phyloP scores from a whole-genome alignment of 1,284 basidiomycete species.

The Uromyces viciae-fabae region DNA sequence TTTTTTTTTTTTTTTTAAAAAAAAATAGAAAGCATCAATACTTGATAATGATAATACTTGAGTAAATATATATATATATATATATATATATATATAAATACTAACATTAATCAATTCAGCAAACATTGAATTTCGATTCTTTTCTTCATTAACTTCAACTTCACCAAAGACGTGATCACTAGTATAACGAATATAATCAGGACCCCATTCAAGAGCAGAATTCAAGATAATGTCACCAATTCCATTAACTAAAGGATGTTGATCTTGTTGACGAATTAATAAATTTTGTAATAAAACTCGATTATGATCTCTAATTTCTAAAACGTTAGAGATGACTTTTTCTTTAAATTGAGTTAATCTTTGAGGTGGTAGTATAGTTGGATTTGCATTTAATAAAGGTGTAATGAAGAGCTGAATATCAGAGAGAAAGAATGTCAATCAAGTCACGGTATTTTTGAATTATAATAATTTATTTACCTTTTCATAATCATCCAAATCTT shows the following conservation, averaged over 20 bases:
- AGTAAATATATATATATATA: no score
- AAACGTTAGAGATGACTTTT: conserved; percentile 80
- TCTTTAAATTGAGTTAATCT: conserved; percentile 76
- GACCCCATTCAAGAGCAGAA: conserved; percentile 80
- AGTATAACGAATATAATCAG: conserved; percentile 79
- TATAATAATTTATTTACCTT: conserved; percentile 5
- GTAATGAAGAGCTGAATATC: conserved; percentile 68
- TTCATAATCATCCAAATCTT: conserved; percentile 81
- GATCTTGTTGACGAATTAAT: conserved; percentile 81
- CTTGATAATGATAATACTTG: no score
- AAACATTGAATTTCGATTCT: conserved; percentile 75
- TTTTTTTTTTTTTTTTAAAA: not conserved
- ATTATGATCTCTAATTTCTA: conserved; percentile 77
- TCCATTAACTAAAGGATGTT: conserved; percentile 73
- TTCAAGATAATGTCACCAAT: conserved; percentile 88
- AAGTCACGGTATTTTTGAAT: no score
- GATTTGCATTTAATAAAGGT: conserved; percentile 67
- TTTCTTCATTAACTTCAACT: conserved; percentile 76
- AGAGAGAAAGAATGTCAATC: not conserved
- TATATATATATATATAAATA: not conserved
- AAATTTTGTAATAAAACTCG: conserved; percentile 75
- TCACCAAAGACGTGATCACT: conserved; percentile 81
- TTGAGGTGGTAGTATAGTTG: conserved; percentile 67
- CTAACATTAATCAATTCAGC: conserved; percentile 77
- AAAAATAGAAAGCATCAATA: not conserved